Evolutionary conservation across 768 basidiomycete species (phyloP).

Genomic region (Tephrocybe sp.): DNA sequence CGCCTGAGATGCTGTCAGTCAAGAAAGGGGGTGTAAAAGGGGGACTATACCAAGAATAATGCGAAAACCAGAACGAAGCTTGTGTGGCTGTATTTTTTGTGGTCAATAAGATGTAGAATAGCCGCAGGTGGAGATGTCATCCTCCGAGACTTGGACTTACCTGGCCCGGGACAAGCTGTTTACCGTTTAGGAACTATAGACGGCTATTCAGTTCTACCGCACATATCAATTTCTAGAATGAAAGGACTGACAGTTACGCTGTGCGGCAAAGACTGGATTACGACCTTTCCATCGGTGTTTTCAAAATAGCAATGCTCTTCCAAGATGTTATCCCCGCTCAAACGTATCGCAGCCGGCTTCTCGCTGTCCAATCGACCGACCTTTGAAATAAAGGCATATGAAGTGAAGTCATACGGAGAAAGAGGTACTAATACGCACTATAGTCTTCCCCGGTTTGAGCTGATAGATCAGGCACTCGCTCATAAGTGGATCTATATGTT

Average conservation of each 20-base stretch:
- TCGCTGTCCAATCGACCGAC: constrained; percentile 87
- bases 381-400: constrained; percentile 32
- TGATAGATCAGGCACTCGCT: constrained; percentile 88
- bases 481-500: constrained; percentile 82
- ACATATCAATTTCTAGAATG: constrained; percentile 8
- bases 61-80: constrained; percentile 91
- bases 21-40: not conserved
- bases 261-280: constrained; percentile 74
- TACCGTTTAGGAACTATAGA: constrained; percentile 88
- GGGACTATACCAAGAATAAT: constrained; percentile 82
- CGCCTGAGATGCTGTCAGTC: constrained; percentile 51
- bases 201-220: constrained; percentile 6
- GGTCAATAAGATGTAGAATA: not conserved
- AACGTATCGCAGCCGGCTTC: constrained; percentile 81
- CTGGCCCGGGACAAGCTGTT: constrained; percentile 75
- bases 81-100: constrained; percentile 53
- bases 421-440: constrained; percentile 11
- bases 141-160: constrained; percentile 46
- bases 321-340: constrained; percentile 90
- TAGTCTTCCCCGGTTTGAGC: constrained; percentile 21
- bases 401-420: not conserved
- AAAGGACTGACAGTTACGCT: constrained; percentile 72
- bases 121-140: no score
- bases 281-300: constrained; percentile 82
- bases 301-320: constrained; percentile 94